Base-by-base conservation (phyloP, 352 stramenopile species). In the Globisporangium camurandrum region DNA sequence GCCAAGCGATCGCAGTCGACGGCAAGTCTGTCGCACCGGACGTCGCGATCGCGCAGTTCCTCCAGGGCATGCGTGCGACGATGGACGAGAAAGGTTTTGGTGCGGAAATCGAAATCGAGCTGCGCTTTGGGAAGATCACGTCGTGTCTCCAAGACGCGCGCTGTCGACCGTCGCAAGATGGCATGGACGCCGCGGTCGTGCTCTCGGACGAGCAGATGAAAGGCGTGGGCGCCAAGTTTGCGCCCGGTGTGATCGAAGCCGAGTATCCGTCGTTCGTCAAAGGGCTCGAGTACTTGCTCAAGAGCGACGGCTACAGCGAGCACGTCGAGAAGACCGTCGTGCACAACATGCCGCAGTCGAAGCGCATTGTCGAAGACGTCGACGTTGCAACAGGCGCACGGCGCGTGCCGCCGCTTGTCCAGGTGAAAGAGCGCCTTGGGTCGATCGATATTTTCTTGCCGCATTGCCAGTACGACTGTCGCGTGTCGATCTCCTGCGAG, bases 361-460 rank as follows among this genome's bases (percentile, higher is more conserved):
- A 91, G 66, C 83, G 83, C 24, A 54, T 94, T 23, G 72, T 91
- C 40, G 70, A 91, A 49, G 77, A 88, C 28, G 67, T 92, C 20
- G 69, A 94, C 46, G 62, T 63, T 5, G 69, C 77, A 43, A 84
- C 67, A 1, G 73, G 80, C 23, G 54, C 71, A 38, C 62, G 73
- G 4, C 47, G 68, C 9, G 56, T 65, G 2, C 66, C 67, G 20
- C 72, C 78, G 51, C n/a, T n/a, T n/a, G 59, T 88, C 30, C 83
- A 94, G 39, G 75, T 87, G 12, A 94, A 94, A 57, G 73, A 92
- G 50, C 74, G 79, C 4, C 73, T 94, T 3, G 80, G 78, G 1
- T 87, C 67, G 17, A 84, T 94, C 38, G 76, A 94, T 51, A 87
- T 94, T 47, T 94, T 94, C 64, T 67, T 94, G 53, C 83, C 83